phyloP scores from a whole-genome alignment of 257 asterid genomes.

The Gentiana macrophylla region DNA sequence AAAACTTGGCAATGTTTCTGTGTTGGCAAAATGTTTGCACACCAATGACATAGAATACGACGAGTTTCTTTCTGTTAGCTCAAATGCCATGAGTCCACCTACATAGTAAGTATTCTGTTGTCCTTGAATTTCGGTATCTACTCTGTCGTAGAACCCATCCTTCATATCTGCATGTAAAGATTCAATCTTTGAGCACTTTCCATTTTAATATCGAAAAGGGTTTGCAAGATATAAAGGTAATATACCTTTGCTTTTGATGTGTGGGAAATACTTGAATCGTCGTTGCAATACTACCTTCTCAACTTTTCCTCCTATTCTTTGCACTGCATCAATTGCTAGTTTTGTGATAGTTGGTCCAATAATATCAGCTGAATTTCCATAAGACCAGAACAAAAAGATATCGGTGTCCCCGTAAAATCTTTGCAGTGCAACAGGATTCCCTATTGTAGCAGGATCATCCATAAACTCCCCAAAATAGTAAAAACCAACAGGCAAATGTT shows the following conservation, averaged over 20 bases:
- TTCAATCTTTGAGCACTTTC: conserved; percentile 1
- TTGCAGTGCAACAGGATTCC: conserved; percentile 84
- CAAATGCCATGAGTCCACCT: conserved; percentile 89
- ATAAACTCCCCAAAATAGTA: conserved; percentile 70
- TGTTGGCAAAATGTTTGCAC: conserved; percentile 43
- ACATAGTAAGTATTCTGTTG: conserved; percentile 59
- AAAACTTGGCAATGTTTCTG: conserved; percentile 41
- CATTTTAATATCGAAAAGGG: not conserved
- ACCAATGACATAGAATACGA: conserved; percentile 56
- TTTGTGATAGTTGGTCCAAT: conserved; percentile 37
- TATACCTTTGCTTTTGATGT: conserved; percentile 61
- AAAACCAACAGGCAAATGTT: conserved; percentile 65
- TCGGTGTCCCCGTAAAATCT: conserved; percentile 49
- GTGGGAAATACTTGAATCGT: conserved; percentile 71
- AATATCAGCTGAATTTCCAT: conserved; percentile 51
- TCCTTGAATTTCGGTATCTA: conserved; percentile 64
- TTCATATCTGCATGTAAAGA: conserved; percentile 39
- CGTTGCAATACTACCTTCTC: conserved; percentile 38
- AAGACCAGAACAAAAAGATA: conserved; percentile 74
- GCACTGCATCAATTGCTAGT: conserved; percentile 52
- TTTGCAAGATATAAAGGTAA: conserved; percentile 1
- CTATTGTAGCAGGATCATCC: conserved; percentile 68
- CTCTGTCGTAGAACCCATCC: conserved; percentile 53
- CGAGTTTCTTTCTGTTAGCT: conserved; percentile 83
- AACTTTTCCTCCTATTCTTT: conserved; percentile 64